Conservation (phyloP, 1,284 basidiomycete genomes). For the Cutaneotrichosporon mucoides region DNA sequence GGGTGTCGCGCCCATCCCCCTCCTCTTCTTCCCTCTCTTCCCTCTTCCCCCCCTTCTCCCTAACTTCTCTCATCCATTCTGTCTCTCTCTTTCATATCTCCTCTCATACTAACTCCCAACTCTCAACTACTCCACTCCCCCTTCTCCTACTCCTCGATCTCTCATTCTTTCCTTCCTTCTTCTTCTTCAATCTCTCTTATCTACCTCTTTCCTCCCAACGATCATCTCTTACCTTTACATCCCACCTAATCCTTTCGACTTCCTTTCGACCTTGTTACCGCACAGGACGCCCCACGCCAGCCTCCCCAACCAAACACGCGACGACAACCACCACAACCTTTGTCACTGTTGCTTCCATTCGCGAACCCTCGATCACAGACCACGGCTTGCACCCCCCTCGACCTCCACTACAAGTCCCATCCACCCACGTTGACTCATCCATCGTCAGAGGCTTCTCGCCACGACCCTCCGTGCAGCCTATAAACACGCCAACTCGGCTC, state of each 20-base stretch:
- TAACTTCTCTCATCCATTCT: no score
- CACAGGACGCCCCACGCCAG: no score
- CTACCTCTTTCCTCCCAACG: neutral
- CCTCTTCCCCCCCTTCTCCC: no score
- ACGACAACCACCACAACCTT: neutral
- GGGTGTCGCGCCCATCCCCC: no score
- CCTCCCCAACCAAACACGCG: neutral
- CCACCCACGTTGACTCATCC: neutral
- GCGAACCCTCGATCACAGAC: neutral
- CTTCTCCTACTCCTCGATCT: neutral
- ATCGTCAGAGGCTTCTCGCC: neutral
- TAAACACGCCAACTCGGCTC: neutral
- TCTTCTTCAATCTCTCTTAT: neutral
- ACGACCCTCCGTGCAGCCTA: neutral
- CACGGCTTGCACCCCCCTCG: neutral
- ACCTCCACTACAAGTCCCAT: neutral
- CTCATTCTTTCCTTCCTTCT: neutral
- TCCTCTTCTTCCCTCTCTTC: no score
- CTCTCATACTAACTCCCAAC: no score
- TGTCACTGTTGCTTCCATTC: neutral
- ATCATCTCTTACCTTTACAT: neutral
- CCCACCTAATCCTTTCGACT: neutral
- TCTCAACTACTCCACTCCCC: neutral
- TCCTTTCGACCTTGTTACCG: no score
- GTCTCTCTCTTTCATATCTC: no score